These are phyloP conservation scores for Crucihimalaya himalaica DNA, from an alignment of 345 rosid species.

Conservation along the genomic window DNA sequence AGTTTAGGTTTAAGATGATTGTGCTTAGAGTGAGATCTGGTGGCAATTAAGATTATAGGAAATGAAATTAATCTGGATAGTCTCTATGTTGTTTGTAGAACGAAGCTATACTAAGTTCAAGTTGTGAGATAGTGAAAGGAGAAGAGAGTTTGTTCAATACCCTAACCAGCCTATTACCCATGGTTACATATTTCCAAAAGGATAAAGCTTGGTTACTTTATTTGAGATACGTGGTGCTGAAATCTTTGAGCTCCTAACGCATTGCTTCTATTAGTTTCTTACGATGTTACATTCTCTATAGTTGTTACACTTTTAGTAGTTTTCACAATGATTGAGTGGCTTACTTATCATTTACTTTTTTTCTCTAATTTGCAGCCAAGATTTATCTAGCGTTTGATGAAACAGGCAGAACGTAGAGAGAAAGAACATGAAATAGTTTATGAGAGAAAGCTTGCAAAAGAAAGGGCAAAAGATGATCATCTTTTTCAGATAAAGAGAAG, in stretches of 20 bases:
- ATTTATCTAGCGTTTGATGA: constrained; percentile 62
- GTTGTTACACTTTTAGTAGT: background rate
- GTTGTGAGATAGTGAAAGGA: background rate
- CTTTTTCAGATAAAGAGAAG: constrained; percentile 85
- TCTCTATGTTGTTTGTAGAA: background rate
- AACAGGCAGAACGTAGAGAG: constrained; percentile 69
- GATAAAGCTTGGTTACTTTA: background rate
- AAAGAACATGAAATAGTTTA: constrained; percentile 76
- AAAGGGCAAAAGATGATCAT: constrained; percentile 83
- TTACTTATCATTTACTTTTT: background rate
- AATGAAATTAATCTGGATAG: background rate
- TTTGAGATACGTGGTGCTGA: too few species aligned
- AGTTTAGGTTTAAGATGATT: constrained; percentile 18
- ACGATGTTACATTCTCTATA: background rate
- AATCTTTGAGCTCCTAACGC: background rate
- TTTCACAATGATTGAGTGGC: constrained; percentile 9
- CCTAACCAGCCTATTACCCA: too few species aligned
- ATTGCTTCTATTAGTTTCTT: background rate
- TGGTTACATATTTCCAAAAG: background rate
- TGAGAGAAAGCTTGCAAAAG: constrained; percentile 82
- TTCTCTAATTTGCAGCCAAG: constrained; percentile 57
- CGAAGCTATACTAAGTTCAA: background rate
- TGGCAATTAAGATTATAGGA: background rate
- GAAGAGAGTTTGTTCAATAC: background rate
- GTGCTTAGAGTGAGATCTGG: background rate